A percentile compares a stretch with the other conserved stretches of the same genome.
phyloP scores from a whole-genome alignment of 2,329 filamentous ascomycete species.

The Coniochaeta sp. region DNA sequence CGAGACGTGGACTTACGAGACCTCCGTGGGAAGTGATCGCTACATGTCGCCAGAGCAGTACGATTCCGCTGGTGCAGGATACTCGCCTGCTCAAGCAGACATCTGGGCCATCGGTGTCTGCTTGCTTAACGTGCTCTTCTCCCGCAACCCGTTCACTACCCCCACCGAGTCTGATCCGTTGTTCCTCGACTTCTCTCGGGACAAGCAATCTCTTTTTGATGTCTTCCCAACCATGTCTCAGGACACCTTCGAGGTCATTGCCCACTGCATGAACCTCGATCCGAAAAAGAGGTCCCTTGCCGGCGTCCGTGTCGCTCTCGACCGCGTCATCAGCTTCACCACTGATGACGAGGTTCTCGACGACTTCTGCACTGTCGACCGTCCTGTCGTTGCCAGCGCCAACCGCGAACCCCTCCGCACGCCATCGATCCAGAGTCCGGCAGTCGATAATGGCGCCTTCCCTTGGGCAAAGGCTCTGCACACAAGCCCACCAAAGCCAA shows the following conservation, averaged over 20 bases:
- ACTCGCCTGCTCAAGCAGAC: conserved; percentile 88
- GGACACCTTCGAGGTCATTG: conserved; percentile 91
- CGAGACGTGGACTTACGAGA: conserved; percentile 85
- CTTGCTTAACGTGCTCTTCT: conserved; percentile 92
- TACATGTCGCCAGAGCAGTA: conserved; percentile 99
- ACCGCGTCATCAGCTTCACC: conserved; percentile 82
- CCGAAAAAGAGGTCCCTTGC: conserved; percentile 79
- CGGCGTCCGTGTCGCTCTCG: conserved; percentile 69
- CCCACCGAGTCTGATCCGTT: conserved; percentile 86
- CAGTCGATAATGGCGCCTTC: conserved; percentile 75
- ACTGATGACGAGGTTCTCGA: conserved; percentile 86
- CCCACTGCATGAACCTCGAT: conserved; percentile 84
- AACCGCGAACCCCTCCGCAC: conserved; percentile 94
- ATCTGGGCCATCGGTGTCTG: conserved; percentile 98
- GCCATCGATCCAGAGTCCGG: conserved; percentile 85
- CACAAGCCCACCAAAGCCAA: conserved; percentile 60
- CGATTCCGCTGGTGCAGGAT: conserved; percentile 78
- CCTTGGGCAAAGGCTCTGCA: conserved; percentile 92
- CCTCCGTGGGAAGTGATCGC: conserved; percentile 90
- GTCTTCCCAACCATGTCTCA: conserved; percentile 98
- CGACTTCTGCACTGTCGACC: conserved; percentile 84
- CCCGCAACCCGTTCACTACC: conserved; percentile 89
- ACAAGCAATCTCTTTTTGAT: conserved; percentile 94
- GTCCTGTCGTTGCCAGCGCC: conserved; percentile 70
- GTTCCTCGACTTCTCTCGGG: conserved; percentile 86